phyloP scores from a whole-genome alignment of 78 protist species.

The Pigoraptor vietnamica region DNA sequence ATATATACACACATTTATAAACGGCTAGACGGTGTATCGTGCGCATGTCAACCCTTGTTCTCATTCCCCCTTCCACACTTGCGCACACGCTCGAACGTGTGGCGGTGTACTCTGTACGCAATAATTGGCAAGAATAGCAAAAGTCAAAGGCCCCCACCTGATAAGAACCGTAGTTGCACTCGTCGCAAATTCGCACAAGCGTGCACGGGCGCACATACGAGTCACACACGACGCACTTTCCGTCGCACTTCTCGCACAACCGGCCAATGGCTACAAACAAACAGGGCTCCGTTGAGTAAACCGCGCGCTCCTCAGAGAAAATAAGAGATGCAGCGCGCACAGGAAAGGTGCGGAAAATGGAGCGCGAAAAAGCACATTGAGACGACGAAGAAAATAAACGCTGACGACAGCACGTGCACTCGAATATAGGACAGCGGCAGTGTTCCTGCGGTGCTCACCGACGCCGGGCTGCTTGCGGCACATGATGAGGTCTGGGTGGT shows the following conservation, averaged over 20 bases:
- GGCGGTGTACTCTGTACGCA: too few relatives aligned
- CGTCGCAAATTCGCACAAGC: constrained; percentile 89
- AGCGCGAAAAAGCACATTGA: not conserved
- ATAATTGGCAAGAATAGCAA: too few relatives aligned
- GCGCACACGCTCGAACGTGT: too few relatives aligned
- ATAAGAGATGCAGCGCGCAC: not conserved
- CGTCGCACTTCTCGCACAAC: constrained; percentile 85
- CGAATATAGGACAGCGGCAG: too few relatives aligned
- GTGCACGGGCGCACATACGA: constrained; percentile 78
- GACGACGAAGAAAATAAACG: not conserved
- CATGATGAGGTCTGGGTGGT: constrained; percentile 77
- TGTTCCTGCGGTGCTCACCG: constrained; percentile 3
- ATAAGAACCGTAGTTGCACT: constrained; percentile 90
- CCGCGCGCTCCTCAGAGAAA: not conserved
- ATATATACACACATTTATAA: too few relatives aligned
- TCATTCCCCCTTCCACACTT: too few relatives aligned
- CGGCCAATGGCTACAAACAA: constrained; percentile 79
- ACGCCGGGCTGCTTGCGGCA: constrained; percentile 83
- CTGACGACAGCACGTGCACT: too few relatives aligned
- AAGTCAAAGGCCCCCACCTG: constrained; percentile 14
- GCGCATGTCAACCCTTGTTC: too few relatives aligned
- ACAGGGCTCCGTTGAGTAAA: too few relatives aligned
- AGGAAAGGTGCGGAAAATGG: not conserved
- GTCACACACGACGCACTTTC: constrained; percentile 90
- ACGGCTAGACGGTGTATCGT: too few relatives aligned